Base-by-base conservation (phyloP, 2,329 filamentous ascomycete genomes). In the Nothopassalora personata region DNA sequence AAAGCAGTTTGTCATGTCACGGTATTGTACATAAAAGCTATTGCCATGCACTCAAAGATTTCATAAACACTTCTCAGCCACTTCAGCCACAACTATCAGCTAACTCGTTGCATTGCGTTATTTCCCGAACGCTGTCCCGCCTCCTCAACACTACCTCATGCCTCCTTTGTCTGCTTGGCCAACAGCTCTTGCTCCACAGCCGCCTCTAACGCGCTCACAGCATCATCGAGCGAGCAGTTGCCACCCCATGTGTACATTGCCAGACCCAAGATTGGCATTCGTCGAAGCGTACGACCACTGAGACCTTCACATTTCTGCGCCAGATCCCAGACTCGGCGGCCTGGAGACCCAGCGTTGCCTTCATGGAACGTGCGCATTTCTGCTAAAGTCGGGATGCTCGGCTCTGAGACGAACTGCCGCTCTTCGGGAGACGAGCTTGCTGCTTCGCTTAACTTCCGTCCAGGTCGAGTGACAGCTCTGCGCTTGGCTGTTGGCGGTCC, bases 271-370 rank as follows among this genome's bases (percentile, higher is more conserved):
- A 74, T 72, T 1, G 77, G 76, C 15, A 79, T 62, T 28, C 76
- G 70, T 27, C 75, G 69, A 28, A 80, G 66, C 1, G 71, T 75
- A 23, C 77, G 71, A 1, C 76, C 77, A 60, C 77, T 79, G 5
- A 78, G 66, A 11, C 72, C 75, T 65, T 67, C 59, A 50, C 72
- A 75, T 15, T 66, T 65, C 57, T 71, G 60, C 6, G 75, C 68
- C 9, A 77, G 61, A 1, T 52, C 51, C 66, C 68, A 71, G 2
- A 77, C 63, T 39, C 68, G 67, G 2, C 61, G 58, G 11, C 68
- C 70, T 0, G 69, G 65, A 33, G 70, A 68, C 1, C 66, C 43
- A 2, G 67, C 60, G 19, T 63, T 58, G 46, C 64, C 47, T 6
- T 58, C 51, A 10, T 66, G 60, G 54, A 5, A 69, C 49, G 8